Base-by-base conservation (phyloP, 164 flowering plant species). In the Saururus chinensis region DNA sequence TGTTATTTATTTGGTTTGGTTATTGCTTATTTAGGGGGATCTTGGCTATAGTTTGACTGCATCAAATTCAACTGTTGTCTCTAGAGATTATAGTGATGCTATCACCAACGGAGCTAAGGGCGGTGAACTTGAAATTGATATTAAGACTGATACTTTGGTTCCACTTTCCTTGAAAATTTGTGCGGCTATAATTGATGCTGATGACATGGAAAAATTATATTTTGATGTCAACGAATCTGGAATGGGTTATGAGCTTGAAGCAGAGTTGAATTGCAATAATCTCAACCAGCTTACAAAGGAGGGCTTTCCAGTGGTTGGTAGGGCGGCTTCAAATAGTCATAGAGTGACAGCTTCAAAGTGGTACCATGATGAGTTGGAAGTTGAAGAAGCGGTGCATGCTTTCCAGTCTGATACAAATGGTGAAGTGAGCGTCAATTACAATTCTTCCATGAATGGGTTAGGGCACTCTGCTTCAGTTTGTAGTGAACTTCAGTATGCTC, bases 151-250 rank as follows among this genome's bases (percentile, higher is more conserved):
- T 51, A 59, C 54, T 59, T 71, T 42, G 48, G 68, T 78, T 58
- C 76, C 96, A 22, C 79, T 88, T 40, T 88, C 66, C 64, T 84
- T 84, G 71, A 85, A 86, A 65, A 74, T 88, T 56, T 22, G 87
- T 56, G 80, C 96, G 19, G 95, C 98, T 63, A 58, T 85, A 62
- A 78, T 92, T 71, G 60, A 85, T 63, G 92, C 82, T 64, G 88
- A 79, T 60, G 84, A 71, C 48, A 58, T 54, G 68, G 77, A 77
- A 55, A 80, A 67, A 59, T 64, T 66, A 63, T 67, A 30, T 60
- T 62, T 66, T 54, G 58, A 19, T 40, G 22, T 22, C 41, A 56
- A 87, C 70, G 64, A 40, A 13, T 75, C 68, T 71, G 82, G 68
- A 66, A 48, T 71, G 66, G 75, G 68, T 14, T 69, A 67, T 77